Evolutionary conservation across 306 rosid species (phyloP).

Genomic region (Inga laurina): DNA sequence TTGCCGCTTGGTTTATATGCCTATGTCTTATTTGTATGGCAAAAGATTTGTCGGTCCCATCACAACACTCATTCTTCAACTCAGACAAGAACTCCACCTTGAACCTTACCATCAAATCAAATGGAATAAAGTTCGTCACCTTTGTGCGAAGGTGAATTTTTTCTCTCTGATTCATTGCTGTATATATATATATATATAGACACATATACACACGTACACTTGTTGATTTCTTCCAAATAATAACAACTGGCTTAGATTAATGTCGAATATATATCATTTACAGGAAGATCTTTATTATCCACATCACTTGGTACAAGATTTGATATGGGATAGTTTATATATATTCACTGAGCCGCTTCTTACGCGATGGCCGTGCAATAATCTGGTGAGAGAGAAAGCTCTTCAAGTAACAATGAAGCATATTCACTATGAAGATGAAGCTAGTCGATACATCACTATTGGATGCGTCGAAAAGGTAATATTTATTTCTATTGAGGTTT

Average conservation of each 20-base stretch:
- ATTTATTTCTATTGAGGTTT: too few species aligned
- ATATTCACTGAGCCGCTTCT: conserved; percentile 60
- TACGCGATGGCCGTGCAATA: conserved; percentile 74
- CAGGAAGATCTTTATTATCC: conserved; percentile 43
- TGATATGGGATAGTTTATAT: conserved; percentile 72
- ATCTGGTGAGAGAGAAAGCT: conserved; percentile 51
- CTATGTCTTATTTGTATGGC: conserved; percentile 85
- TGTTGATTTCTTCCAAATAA: background rate
- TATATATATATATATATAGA: background rate
- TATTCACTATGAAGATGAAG: conserved; percentile 79
- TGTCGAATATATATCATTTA: background rate
- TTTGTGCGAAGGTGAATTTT: conserved; percentile 49
- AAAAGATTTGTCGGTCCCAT: conserved; percentile 74
- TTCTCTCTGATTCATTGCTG: background rate
- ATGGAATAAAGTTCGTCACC: conserved; percentile 67
- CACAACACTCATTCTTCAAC: conserved; percentile 65
- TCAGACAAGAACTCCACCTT: conserved; percentile 61
- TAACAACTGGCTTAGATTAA: background rate
- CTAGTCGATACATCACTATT: conserved; percentile 63
- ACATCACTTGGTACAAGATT: conserved; percentile 60
- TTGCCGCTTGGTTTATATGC: conserved; percentile 75
- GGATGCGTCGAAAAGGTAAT: conserved; percentile 69
- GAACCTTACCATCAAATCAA: conserved; percentile 56
- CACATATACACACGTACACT: too few species aligned
- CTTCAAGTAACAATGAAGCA: conserved; percentile 58